Evolutionary conservation across 371 early-diverging fungal genomes (phyloP).

Genomic region (Apophysomyces sp.): DNA sequence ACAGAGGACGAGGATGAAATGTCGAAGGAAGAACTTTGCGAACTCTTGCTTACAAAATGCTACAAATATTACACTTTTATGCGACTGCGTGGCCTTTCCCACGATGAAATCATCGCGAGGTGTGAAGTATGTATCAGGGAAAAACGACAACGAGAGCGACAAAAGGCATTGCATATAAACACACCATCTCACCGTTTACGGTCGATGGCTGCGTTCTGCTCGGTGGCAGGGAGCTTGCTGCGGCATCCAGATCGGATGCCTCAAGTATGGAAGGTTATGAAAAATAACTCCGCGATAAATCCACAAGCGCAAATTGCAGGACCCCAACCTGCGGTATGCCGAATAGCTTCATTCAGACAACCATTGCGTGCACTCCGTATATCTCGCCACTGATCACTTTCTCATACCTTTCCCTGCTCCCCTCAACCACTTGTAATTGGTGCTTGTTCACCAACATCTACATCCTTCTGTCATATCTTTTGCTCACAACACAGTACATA

Average conservation of each 20-base stretch:
- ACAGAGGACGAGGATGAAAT: background rate
- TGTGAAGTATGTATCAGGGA: background rate
- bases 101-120: conserved; percentile 5
- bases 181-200: background rate
- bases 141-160: background rate
- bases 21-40: background rate
- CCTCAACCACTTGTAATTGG: no score
- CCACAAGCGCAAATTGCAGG: background rate
- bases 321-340: background rate
- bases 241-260: background rate
- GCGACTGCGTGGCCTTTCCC: conserved; percentile 5
- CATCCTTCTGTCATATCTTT: no score
- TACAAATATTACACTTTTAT: conserved; percentile 4
- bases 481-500: no score
- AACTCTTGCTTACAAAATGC: background rate
- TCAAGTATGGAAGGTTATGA: background rate
- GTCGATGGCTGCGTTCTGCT: background rate
- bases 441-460: no score
- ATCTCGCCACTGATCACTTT: background rate
- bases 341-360: background rate
- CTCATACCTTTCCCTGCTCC: no score
- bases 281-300: background rate
- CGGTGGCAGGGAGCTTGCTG: background rate
- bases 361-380: background rate
- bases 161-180: background rate